A percentile compares a stretch with the other conserved stretches of the same genome.
Evolutionary conservation across 1,284 basidiomycete genomes (phyloP).

Genomic region (Anthracocystis setariae): DNA sequence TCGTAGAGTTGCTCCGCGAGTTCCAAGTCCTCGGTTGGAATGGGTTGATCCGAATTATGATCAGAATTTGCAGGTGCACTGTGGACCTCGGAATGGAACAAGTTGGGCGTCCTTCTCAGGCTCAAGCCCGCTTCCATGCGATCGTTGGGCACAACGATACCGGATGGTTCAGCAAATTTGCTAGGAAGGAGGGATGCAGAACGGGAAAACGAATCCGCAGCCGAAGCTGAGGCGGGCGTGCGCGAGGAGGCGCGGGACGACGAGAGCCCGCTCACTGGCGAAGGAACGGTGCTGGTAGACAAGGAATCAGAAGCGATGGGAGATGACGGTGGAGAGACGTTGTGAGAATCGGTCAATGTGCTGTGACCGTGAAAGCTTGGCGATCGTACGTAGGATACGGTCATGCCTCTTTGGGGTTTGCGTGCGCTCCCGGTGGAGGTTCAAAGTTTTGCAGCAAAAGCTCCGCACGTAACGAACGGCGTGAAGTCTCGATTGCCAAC

Average conservation of each 20-base stretch:
- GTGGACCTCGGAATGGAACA: slow-evolving; percentile 11
- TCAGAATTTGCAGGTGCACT: slow-evolving; percentile 3
- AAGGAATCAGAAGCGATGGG: slow-evolving; percentile 21
- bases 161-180: slow-evolving; percentile 4
- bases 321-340: slow-evolving; percentile 22
- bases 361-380: slow-evolving; percentile 36
- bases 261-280: slow-evolving; percentile 11
- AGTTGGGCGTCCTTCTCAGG: slow-evolving; percentile 30
- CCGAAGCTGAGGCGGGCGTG: slow-evolving; percentile 25
- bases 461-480: too few species aligned
- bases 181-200: slow-evolving; percentile 15
- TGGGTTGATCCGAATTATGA: background rate
- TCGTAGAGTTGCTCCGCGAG: slow-evolving; percentile 14
- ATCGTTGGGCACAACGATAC: slow-evolving; percentile 40
- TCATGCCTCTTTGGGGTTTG: slow-evolving; percentile 28
- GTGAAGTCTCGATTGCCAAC: too few species aligned
- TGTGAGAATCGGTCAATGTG: slow-evolving; percentile 13
- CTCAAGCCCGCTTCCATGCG: slow-evolving; percentile 50
- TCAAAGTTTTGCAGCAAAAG: background rate
- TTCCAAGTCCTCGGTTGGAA: slow-evolving; percentile 8
- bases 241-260: slow-evolving; percentile 24
- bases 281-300: slow-evolving; percentile 5
- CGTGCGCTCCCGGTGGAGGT: background rate
- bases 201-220: slow-evolving; percentile 22
- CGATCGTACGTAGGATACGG: slow-evolving; percentile 40